phyloP scores from a whole-genome alignment of 345 rosid genomes.

The Iberis pinnata region DNA sequence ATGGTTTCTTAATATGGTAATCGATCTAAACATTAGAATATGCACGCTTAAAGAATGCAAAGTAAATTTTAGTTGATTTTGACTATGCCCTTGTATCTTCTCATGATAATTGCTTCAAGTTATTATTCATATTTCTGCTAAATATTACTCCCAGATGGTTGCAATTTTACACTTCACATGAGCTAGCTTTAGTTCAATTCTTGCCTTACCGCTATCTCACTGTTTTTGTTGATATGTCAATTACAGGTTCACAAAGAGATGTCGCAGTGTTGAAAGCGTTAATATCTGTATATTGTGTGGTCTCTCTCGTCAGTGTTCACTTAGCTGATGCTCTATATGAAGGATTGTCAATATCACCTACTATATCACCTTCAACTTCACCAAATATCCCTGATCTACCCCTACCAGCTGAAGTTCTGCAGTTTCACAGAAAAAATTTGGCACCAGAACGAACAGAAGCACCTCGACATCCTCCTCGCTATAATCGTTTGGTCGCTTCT shows the following conservation, averaged over 20 bases:
- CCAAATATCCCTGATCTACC: slow-evolving; percentile 45
- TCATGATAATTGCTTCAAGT: not conserved
- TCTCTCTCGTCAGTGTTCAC: slow-evolving; percentile 33
- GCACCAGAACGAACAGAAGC: slow-evolving; percentile 38
- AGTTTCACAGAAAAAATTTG: slow-evolving; percentile 40
- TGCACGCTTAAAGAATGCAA: not conserved
- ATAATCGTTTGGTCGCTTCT: slow-evolving; percentile 50
- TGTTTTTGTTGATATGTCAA: slow-evolving; percentile 8
- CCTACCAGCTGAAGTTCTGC: slow-evolving; percentile 38
- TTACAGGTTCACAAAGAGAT: slow-evolving; percentile 13
- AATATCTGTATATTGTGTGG: slow-evolving; percentile 35
- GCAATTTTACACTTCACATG: slow-evolving; percentile 5
- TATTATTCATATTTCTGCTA: not conserved
- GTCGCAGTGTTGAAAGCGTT: slow-evolving; percentile 35
- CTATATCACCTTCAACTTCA: slow-evolving; percentile 32
- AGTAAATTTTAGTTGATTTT: not conserved
- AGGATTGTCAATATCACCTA: slow-evolving; percentile 38
- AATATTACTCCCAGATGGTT: not conserved
- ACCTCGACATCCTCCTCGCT: slow-evolving; percentile 49
- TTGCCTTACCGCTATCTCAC: not conserved
- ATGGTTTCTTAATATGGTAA: slow-evolving; percentile 20
- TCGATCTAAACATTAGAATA: not conserved
- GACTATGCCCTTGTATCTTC: slow-evolving; percentile 10
- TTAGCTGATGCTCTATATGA: slow-evolving; percentile 28
- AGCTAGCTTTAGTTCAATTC: slow-evolving; percentile 6